Evolutionary conservation across 1,284 basidiomycete genomes (phyloP), one percentile per base, ranked within the genome.

Genomic region (Ustilago loliicola): DNA sequence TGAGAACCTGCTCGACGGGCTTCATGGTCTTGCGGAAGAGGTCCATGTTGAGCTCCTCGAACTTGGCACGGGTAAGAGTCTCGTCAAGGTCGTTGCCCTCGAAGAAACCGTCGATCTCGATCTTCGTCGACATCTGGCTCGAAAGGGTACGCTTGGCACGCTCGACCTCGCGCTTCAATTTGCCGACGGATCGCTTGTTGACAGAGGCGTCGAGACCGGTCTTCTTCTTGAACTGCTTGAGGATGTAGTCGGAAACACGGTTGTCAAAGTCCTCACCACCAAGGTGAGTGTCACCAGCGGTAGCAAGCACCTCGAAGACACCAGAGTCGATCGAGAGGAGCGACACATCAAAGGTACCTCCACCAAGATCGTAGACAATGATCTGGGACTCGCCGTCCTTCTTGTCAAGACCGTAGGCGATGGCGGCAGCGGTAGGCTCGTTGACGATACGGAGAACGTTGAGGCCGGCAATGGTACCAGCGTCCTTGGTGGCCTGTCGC

Each of bases 201-300:
- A 88, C 90, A 72, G 90, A 90, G 72, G 96, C 94, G 84, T 98
- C 96, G 71, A 83, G 70, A 58, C 79, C 76, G 29, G 82, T 78
- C 82, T 86, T 85, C 79, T 86, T 85, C 80, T 86, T 84, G 82
- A 86, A 87, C 66, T 86, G 80, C 76, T 86, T 85, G 74, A 86
- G 78, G 42, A 87, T 73, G 80, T 86, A 83, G 57, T 86, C 85
- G 53, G 82, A 80, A 38, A 87, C 81, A 48, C 85, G 93, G 90
- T 98, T 96, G 88, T 98, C 96, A 87, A 98, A 98, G 89, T 98
- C 96, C 89, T 98, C 96, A 88, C 96, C 96, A 90, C 96, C 96
- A 77, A 98, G 93, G 88, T 98, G 96, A 76, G 96, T 98, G 89
- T 99, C 96, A 90, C 96, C 96, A 72, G 96, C 95, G 69, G 96